A percentile compares a stretch with the other conserved stretches of the same genome.
Conservation (phyloP, 176 grass and related monocot genomes). For the Lolium rigidum region DNA sequence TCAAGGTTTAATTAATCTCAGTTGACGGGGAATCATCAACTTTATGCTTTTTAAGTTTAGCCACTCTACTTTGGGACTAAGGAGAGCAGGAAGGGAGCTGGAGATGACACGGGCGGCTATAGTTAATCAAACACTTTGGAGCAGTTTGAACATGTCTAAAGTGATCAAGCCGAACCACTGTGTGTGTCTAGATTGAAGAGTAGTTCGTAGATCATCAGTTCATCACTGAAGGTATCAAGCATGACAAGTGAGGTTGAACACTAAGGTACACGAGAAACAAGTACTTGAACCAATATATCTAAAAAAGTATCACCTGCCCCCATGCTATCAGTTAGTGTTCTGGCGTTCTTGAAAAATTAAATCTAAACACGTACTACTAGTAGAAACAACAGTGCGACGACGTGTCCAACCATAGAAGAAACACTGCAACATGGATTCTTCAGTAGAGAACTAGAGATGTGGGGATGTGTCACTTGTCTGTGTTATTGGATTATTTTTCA, state of each 20-base stretch:
- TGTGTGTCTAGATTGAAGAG: background rate
- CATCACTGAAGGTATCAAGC: background rate
- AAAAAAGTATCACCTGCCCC: background rate
- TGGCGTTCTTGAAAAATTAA: background rate
- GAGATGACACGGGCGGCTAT: no score
- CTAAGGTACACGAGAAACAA: background rate
- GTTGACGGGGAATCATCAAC: background rate
- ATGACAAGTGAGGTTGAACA: background rate
- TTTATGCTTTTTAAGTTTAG: background rate
- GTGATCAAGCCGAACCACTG: background rate
- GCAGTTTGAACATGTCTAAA: background rate
- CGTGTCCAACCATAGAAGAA: background rate
- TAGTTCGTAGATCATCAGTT: background rate
- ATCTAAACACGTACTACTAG: background rate
- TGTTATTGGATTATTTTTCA: background rate
- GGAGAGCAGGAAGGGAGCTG: background rate
- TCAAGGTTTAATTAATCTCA: background rate
- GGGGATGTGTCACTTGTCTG: background rate
- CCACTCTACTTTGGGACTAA: background rate
- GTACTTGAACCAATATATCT: background rate
- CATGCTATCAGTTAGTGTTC: background rate
- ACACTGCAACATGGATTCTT: background rate
- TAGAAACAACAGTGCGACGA: background rate
- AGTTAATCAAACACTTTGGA: background rate
- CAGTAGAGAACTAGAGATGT: background rate